phyloP scores from a whole-genome alignment of 129 eudicot species.

The Chrysanthemum seticuspe region DNA sequence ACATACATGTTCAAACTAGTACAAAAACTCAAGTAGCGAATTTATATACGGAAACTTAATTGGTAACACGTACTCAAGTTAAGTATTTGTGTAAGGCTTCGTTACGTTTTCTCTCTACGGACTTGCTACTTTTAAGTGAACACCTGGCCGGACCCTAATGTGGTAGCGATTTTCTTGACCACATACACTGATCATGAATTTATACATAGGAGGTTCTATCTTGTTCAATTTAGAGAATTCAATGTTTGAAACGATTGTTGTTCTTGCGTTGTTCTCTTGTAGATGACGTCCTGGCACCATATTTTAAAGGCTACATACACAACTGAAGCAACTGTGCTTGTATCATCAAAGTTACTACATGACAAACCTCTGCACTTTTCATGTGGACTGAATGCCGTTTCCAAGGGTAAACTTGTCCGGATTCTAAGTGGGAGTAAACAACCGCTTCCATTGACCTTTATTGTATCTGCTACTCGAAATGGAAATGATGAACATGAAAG shows the following conservation, averaged over 20 bases:
- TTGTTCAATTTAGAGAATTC: not conserved
- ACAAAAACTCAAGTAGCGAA: no score
- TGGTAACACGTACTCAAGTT: no score
- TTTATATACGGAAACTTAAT: no score
- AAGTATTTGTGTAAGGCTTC: no score
- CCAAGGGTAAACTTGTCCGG: constrained; percentile 12
- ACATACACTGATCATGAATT: no score
- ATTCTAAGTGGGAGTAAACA: constrained; percentile 22
- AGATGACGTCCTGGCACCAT: constrained; percentile 34
- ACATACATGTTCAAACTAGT: no score
- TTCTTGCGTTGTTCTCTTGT: not conserved
- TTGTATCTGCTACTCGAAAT: constrained; percentile 43
- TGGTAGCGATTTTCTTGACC: no score
- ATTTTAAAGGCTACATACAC: constrained; percentile 38
- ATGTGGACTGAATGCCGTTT: constrained; percentile 31
- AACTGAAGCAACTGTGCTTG: constrained; percentile 28
- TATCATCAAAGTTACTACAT: constrained; percentile 29
- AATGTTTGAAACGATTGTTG: not conserved
- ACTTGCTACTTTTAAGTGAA: no score
- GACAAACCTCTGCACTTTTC: constrained; percentile 42
- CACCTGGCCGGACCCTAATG: no score
- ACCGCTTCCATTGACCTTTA: constrained; percentile 20
- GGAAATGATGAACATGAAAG: constrained; percentile 43
- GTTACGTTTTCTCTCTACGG: no score
- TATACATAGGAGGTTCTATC: no score